Evolutionary conservation across 768 basidiomycete genomes (phyloP), one percentile per base, ranked within the genome.

Genomic region (Gelatoporia subvermispora): DNA sequence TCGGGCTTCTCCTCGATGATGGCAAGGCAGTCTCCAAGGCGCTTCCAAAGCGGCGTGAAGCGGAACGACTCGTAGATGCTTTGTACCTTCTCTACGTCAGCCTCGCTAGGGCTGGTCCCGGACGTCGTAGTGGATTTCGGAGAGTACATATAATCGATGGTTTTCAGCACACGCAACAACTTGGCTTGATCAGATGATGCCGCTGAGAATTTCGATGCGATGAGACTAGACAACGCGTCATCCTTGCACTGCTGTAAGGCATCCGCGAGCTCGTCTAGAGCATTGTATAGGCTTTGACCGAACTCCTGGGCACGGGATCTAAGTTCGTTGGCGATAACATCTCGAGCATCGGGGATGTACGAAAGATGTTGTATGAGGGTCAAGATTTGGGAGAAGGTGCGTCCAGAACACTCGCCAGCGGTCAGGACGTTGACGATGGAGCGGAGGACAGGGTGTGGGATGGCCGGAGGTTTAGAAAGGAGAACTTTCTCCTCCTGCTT

Each of bases 171-270:
- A 11, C 96, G 79, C 7, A 99, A 75, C 4, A 99, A 79, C 68
- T 96, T 96, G n/a, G 96, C 93, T 72, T 99, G 96, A 37, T 84
- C 81, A 0, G 94, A 94, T 1, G 94, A 94, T 2, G 94, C 85
- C 1, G 93, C 83, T 1, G 95, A 95, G 71, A 99, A 98, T 59
- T 87, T 91, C 39, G 87, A 80, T 7, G 95, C 84, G 5, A 89
- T 81, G 3, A 84, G 76, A 38, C 79, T 82, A 15, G 84, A 73
- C 20, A 82, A 67, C 13, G 77, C 70, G 45, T 82, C 83, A 18
- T 71, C 75, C 41, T 74, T 68, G 11, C 79, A 72, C 7, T 70
- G 72, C 54, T 79, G 76, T 41, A 96, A 67, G 18, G 83, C 82
- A 13, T 64, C 62, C 10, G 79, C 77, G 16, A 98, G 79, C 51